Evolutionary conservation across 306 rosid species (phyloP), one percentile per base, ranked within the genome.

Genomic region (Vigna trinervia): DNA sequence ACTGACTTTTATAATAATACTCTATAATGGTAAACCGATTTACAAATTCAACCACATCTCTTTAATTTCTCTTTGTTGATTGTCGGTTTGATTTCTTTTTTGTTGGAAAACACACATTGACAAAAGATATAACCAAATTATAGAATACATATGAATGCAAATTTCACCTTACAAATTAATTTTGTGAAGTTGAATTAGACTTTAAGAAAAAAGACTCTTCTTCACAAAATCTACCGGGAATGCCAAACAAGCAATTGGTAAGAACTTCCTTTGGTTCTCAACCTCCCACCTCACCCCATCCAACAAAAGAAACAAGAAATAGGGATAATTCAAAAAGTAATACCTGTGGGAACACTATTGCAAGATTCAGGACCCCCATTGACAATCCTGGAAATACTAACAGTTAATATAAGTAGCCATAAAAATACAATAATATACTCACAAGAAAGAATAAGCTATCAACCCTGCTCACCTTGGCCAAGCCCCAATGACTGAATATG

Each of bases 341-440:
- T 89, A 95, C 99, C 97, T 90, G 98, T 20, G 97, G 97, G 84
- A 95, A 45, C 60, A 92, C 97, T 67, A 90, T 86, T 79, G 97
- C 96, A 78, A 92, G 90, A 87, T 92, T 95, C 80, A 95, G 88
- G 68, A 95, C 90, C 83, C 97, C 99, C 96, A 87, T 88, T 58
- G 99, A 95, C 84, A 92, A 89, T 73, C 97, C 97, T 95, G 91
- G 78, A 84, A 86, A 71, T 78, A 61, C 79, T 77, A 81, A 77
- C 36, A 71, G 52, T 59, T 64, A 77, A 74, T 56, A 74, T 78
- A 76, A 74, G 81, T 70, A 76, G 7, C 52, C 71, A 38, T 68
- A 41, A 41, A 41, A 41, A 41, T 41, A 56, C 36, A 68, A 46
- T 54, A 77, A 32, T 57, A 66, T 70, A 68, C 34, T 58, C 66